Evolutionary conservation across 73 alveolate species (phyloP), one percentile per base, ranked within the genome.

Genomic region (Symbiodinium pilosum): DNA sequence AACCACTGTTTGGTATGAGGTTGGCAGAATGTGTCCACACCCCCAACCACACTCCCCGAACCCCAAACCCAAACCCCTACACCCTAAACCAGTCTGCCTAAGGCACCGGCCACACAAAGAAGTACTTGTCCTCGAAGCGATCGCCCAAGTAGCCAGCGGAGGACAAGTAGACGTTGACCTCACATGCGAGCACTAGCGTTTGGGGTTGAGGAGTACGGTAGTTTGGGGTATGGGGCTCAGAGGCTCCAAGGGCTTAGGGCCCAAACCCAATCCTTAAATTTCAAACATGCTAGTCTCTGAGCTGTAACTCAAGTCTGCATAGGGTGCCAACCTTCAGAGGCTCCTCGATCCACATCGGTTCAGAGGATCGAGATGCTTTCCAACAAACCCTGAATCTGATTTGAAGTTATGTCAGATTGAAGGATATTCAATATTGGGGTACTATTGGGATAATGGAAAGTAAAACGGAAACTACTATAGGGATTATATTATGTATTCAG

Each of bases 111-210:
- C 87, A 71, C 9, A 91, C 97, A n/a, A 91, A 91, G 39, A 91
- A 91, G 97, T 91, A 91, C 77, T 91, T 91, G 97, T 91, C 97
- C 87, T 91, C 81, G 54, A 91, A 91, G 52, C 77, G 77, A 83
- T 91, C 97, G n/a, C 97, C 97, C 88, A 91, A 34, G 88, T 91
- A 91, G 39, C 97, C 97, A n/a, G 88, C 97, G 2, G 97, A 87
- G 34, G 97, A 91, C 87, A 91, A 71, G 77, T 91, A 91, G 40
- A 91, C 97, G 54, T 91, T 91, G 87, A 91, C 97, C 97, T 91
- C n/a, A n/a, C n/a, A n/a, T n/a, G n/a, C n/a, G n/a, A n/a, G n/a
- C n/a, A n/a, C 34, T 28, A 77, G n/a, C 88, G 38, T 24, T 47
- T 14, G 6, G 59, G 59, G 59, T 47, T 47, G 16, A 16, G 64